Evolutionary conservation across 192 early-diverging fungal species (phyloP), one percentile per base, ranked within the genome.

Genomic region (Linnemannia hyalina): DNA sequence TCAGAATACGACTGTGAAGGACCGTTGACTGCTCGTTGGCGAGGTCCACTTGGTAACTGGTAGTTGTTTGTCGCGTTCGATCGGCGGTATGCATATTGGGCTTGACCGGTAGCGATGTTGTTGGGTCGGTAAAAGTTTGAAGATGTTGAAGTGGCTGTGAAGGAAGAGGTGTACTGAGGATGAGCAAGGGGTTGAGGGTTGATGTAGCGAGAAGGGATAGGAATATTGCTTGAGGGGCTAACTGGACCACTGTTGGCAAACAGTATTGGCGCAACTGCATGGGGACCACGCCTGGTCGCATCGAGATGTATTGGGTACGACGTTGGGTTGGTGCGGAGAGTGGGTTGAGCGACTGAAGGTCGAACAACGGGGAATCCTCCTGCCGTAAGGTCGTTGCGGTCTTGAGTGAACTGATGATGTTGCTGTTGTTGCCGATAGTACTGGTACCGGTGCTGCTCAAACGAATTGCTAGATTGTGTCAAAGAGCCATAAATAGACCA

Each of bases 401-500:
- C 29, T 35, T 32, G 60, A 65, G 29, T 3, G 11, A 29, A 0
- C 26, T 32, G 26, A 32, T 9, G 11, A 7, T 68, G 72, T 18
- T 70, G 74, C 68, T 75, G 80, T n/a, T 52, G 76, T 68, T 32
- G 69, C 11, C 60, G 68, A 36, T 81, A 60, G 49, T 75, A 55
- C 16, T 70, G 46, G 20, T 44, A 41, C 22, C 74, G 60, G 42
- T 81, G 73, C 49, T 78, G 75, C 72, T 70, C 76, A 60, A 83
- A 78, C 4, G 82, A 78, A 11, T 44, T 26, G 6, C 23, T 60
- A 5, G 72, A 23, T 11, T 44, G 72, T 6, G 44, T 68, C 23
- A 80, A 49, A 1, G 83, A 80, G 20, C 83, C 83, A 23, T 65
- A 85, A 8, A 73, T 70, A 10, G 74, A 85, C 83, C 83, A 85